Percentiles rank a stretch among this genome's conserved stretches.
Conservation (phyloP, 2,329 filamentous ascomycete genomes). For the Xylariomycetidae sp. region DNA sequence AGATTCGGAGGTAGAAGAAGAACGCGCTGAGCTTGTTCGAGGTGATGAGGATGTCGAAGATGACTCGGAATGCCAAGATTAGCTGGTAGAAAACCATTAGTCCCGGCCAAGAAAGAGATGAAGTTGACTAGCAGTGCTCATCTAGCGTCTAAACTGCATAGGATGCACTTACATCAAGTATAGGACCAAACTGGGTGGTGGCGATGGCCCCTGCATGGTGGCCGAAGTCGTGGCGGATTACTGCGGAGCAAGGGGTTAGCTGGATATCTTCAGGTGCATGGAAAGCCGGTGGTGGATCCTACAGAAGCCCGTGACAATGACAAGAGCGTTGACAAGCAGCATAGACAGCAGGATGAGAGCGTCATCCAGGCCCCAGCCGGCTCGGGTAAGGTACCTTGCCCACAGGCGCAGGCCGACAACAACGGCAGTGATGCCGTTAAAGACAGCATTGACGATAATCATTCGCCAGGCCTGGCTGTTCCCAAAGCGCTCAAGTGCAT, state of each 20-base stretch:
- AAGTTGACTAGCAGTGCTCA: too few species aligned
- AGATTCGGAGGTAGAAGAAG: constrained; percentile 28
- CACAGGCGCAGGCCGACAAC: constrained; percentile 11
- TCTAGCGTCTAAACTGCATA: too few species aligned
- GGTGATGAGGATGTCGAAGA: constrained; percentile 25
- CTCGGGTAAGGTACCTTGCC: constrained; percentile 8
- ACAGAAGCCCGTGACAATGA: constrained; percentile 3
- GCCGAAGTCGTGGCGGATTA: constrained; percentile 7
- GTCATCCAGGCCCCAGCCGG: constrained; percentile 16
- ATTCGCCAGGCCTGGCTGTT: constrained; percentile 3
- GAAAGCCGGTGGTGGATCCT: background rate
- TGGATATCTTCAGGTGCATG: background rate
- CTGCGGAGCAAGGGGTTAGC: background rate
- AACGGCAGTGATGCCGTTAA: constrained; percentile 4
- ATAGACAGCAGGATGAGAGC: constrained; percentile 9
- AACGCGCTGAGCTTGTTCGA: constrained; percentile 30
- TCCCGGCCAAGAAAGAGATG: too few species aligned
- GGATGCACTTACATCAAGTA: too few species aligned
- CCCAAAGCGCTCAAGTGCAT: too few species aligned
- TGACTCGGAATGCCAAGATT: constrained; percentile 25
- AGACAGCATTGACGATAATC: constrained; percentile 5
- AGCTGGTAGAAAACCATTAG: constrained; percentile 15
- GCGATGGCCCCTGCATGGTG: constrained; percentile 1
- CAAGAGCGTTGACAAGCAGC: constrained; percentile 3
- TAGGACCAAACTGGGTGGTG: too few species aligned